Evolutionary conservation across 345 rosid genomes (phyloP).

Genomic region (Rubroshorea leprosula): DNA sequence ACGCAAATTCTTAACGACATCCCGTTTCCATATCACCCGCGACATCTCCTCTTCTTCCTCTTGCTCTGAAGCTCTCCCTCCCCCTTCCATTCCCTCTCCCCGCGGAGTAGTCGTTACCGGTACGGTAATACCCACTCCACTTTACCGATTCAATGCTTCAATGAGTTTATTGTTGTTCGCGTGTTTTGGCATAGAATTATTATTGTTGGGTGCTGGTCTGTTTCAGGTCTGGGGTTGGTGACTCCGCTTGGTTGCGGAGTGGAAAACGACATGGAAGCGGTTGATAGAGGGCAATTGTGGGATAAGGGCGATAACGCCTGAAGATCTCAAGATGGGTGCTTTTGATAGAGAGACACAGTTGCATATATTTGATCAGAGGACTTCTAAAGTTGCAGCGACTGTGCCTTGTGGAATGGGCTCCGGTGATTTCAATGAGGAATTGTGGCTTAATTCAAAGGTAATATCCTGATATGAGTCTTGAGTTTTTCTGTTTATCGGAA

Average conservation of each 20-base stretch:
- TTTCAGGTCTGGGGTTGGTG: slow-evolving; percentile 72
- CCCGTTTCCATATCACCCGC: too few relatives aligned
- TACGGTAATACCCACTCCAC: too few relatives aligned
- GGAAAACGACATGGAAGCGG: slow-evolving; percentile 70
- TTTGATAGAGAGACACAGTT: too few relatives aligned
- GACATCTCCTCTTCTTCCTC: too few relatives aligned
- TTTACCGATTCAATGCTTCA: slow-evolving; percentile 6
- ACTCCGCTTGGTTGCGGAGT: slow-evolving; percentile 82
- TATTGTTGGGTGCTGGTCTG: not conserved
- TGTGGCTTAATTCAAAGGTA: slow-evolving; percentile 77
- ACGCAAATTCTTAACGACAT: too few relatives aligned
- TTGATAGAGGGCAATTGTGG: slow-evolving; percentile 65
- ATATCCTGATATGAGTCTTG: not conserved
- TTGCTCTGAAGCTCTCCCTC: slow-evolving; percentile 25
- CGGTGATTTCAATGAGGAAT: slow-evolving; percentile 75
- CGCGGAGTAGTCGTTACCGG: slow-evolving; percentile 93
- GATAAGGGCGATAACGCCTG: too few relatives aligned
- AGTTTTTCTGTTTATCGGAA: slow-evolving; percentile 31
- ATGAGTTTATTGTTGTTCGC: too few relatives aligned
- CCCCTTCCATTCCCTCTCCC: slow-evolving; percentile 32
- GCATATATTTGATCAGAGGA: slow-evolving; percentile 57
- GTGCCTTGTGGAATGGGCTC: slow-evolving; percentile 57
- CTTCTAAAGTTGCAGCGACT: slow-evolving; percentile 78
- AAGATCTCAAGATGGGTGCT: too few relatives aligned
- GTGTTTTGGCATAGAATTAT: not conserved